Percentiles rank a stretch among this genome's conserved stretches.
phyloP scores from a whole-genome alignment of 441 rosid species.

The Erodium moschatum region DNA sequence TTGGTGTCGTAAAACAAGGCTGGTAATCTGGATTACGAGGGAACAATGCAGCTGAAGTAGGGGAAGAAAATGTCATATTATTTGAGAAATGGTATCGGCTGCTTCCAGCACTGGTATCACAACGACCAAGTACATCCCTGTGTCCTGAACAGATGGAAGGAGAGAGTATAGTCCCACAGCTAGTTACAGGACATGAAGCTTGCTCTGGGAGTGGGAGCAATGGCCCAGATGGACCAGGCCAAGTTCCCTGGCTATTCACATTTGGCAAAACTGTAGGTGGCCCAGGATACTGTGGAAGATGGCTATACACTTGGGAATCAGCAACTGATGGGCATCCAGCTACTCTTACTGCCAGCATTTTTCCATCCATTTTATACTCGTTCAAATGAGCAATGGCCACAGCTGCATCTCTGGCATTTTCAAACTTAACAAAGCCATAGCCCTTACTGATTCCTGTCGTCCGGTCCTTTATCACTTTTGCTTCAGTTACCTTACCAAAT shows the following conservation, averaged over 20 bases:
- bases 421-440: conserved; percentile 19
- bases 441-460: not conserved
- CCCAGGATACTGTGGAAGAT: conserved; percentile 11
- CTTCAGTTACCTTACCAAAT: conserved; percentile 21
- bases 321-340: conserved; percentile 11
- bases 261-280: conserved; percentile 1
- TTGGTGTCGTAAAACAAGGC: not conserved
- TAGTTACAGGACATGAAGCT: conserved; percentile 8
- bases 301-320: not conserved
- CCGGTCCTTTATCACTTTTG: conserved; percentile 13
- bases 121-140: conserved; percentile 1
- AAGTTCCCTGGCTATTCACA: not conserved
- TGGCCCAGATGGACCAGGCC: conserved; percentile 13
- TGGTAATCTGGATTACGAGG: conserved; percentile 7
- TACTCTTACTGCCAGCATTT: conserved; percentile 7
- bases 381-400: conserved; percentile 13
- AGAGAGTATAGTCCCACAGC: conserved; percentile 14
- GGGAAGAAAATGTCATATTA: conserved; percentile 10
- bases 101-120: not conserved
- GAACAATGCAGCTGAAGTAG: not conserved
- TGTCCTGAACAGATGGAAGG: conserved; percentile 11
- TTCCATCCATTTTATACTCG: conserved; percentile 14
- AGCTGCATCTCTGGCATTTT: conserved; percentile 17
- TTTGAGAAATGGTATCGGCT: conserved; percentile 12
- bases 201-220: conserved; percentile 6